Conservation (phyloP, 2,329 filamentous ascomycete genomes). For the Cadophora sp. region DNA sequence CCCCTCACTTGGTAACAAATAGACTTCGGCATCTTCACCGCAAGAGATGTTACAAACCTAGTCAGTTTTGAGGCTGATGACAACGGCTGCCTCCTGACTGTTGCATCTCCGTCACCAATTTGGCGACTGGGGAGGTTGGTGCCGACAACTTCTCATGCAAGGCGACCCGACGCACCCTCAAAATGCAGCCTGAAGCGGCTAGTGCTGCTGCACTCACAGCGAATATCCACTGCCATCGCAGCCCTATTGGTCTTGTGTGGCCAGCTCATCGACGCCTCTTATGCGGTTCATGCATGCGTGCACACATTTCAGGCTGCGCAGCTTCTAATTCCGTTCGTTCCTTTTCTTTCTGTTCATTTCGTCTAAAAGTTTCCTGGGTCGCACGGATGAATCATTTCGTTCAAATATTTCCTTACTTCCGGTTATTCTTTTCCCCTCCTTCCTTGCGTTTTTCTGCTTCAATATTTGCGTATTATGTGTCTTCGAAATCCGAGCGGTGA, state of each 20-base stretch:
- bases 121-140: slow-evolving; percentile 18
- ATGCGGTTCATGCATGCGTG: slow-evolving; percentile 20
- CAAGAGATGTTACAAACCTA: not conserved
- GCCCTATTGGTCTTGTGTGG: slow-evolving; percentile 22
- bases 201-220: slow-evolving; percentile 20
- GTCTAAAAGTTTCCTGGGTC: slow-evolving; percentile 15
- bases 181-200: slow-evolving; percentile 18
- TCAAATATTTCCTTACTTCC: slow-evolving; percentile 7
- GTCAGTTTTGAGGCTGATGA: slow-evolving; percentile 13
- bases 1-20: slow-evolving; percentile 10
- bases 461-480: slow-evolving; percentile 20
- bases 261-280: slow-evolving; percentile 26
- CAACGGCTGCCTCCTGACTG: not conserved
- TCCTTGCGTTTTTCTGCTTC: slow-evolving; percentile 2
- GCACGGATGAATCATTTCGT: slow-evolving; percentile 17
- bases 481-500: slow-evolving; percentile 18
- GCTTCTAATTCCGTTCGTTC: not conserved
- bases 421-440: not conserved
- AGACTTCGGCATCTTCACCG: slow-evolving; percentile 1
- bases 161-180: slow-evolving; percentile 26
- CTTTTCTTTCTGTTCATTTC: slow-evolving; percentile 3
- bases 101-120: slow-evolving; percentile 7
- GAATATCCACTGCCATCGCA: slow-evolving; percentile 8
- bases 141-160: slow-evolving; percentile 23
- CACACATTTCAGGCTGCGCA: slow-evolving; percentile 14